Percentiles rank a stretch among this genome's conserved stretches.
phyloP scores from a whole-genome alignment of 2,329 filamentous ascomycete genomes.

The Escovopsis weberi region DNA sequence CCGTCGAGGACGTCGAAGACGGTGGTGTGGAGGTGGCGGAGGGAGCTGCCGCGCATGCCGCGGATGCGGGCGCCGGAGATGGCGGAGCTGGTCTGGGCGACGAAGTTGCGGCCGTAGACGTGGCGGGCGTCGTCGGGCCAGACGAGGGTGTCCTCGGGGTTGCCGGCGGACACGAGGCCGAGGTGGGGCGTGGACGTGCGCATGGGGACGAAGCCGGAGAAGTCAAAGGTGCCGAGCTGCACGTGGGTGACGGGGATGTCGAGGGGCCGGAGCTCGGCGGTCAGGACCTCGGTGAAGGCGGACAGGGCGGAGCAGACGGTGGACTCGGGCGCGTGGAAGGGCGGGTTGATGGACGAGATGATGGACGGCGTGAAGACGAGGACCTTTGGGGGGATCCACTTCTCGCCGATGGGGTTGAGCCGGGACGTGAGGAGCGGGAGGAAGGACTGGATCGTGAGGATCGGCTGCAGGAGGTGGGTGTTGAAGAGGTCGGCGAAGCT shows the following conservation, averaged over 20 bases:
- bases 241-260: constrained; percentile 72
- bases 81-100: constrained; percentile 37
- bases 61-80: constrained; percentile 43
- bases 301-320: constrained; percentile 76
- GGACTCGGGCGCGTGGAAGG: constrained; percentile 75
- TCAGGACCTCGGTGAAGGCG: constrained; percentile 68
- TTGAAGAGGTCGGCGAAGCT: constrained; percentile 85
- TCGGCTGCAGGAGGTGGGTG: constrained; percentile 78
- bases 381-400: constrained; percentile 47
- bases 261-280: constrained; percentile 63
- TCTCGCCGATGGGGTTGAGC: constrained; percentile 36
- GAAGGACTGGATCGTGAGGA: constrained; percentile 78
- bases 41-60: constrained; percentile 51
- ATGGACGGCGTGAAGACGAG: constrained; percentile 69
- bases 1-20: constrained; percentile 81
- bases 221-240: constrained; percentile 83
- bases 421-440: constrained; percentile 60
- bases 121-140: constrained; percentile 49
- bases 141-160: constrained; percentile 33
- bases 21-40: constrained; percentile 68
- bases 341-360: constrained; percentile 63
- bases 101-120: constrained; percentile 49
- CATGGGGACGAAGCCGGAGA: constrained; percentile 47
- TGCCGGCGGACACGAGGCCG: constrained; percentile 27
- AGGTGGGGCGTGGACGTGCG: constrained; percentile 18